A percentile compares a stretch with the other conserved stretches of the same genome.
phyloP scores from a whole-genome alignment of 2,329 filamentous ascomycete species.

The Claviceps digitariae region DNA sequence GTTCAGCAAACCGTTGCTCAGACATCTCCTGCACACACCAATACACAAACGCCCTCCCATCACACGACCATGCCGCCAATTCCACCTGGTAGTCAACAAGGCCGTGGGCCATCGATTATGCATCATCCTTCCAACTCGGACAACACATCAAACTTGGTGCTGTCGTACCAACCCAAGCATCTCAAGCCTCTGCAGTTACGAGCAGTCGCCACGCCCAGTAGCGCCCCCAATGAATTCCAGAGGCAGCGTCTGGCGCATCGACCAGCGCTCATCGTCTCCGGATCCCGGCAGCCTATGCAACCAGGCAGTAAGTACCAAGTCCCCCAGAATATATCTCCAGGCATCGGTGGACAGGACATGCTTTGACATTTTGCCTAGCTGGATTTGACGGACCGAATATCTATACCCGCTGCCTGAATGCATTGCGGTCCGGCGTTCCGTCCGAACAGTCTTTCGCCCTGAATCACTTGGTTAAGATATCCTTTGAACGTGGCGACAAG shows the following conservation, averaged over 20 bases:
- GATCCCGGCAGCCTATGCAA: slow-evolving; percentile 33
- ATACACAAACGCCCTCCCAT: slow-evolving; percentile 18
- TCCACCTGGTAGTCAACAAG: slow-evolving; percentile 16
- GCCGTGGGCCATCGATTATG: slow-evolving; percentile 29
- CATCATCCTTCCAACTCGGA: slow-evolving; percentile 44
- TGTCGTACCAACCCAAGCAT: slow-evolving; percentile 55
- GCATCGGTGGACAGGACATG: neutral
- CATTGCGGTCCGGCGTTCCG: slow-evolving; percentile 64
- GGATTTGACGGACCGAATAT: slow-evolving; percentile 74
- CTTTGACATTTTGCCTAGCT: slow-evolving; percentile 18
- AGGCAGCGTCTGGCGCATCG: slow-evolving; percentile 29
- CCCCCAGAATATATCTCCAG: neutral
- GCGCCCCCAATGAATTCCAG: slow-evolving; percentile 53
- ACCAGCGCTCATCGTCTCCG: slow-evolving; percentile 13
- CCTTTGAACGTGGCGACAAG: slow-evolving; percentile 85
- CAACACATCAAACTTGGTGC: slow-evolving; percentile 44
- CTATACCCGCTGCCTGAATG: slow-evolving; percentile 75
- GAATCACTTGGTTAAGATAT: slow-evolving; percentile 90
- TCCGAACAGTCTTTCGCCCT: slow-evolving; percentile 86
- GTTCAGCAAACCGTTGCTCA: slow-evolving; percentile 28
- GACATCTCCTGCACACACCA: slow-evolving; percentile 15
- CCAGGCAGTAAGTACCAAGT: slow-evolving; percentile 43
- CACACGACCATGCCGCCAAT: slow-evolving; percentile 19
- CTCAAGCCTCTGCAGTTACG: slow-evolving; percentile 53
- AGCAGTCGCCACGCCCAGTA: slow-evolving; percentile 61